Percentiles rank a stretch among this genome's conserved stretches.
phyloP scores from a whole-genome alignment of 2,329 filamentous ascomycete species.

The Pseudogymnoascus sp. region DNA sequence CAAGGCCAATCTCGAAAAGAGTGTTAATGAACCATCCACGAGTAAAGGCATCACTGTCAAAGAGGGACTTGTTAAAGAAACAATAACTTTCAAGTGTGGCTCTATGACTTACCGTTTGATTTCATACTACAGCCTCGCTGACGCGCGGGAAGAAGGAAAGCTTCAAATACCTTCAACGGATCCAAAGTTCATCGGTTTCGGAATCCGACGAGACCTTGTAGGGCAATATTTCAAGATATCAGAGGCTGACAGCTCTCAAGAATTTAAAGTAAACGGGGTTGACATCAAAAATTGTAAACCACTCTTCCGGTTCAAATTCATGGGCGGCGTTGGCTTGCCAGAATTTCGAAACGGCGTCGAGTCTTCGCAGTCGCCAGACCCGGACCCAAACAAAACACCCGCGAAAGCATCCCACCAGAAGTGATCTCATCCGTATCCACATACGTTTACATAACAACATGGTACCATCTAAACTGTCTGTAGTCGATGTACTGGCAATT shows the following conservation, averaged over 20 bases:
- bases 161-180: slow-evolving; percentile 53
- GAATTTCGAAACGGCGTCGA: neutral
- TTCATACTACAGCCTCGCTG: slow-evolving; percentile 77
- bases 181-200: slow-evolving; percentile 40
- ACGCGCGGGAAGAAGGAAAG: slow-evolving; percentile 54
- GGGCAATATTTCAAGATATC: neutral
- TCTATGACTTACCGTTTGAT: slow-evolving; percentile 78
- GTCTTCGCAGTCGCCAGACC: neutral
- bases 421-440: neutral
- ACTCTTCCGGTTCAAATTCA: neutral
- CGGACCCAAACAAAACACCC: neutral
- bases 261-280: neutral
- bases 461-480: too few relatives aligned
- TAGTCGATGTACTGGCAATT: too few relatives aligned
- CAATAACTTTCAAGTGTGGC: slow-evolving; percentile 69
- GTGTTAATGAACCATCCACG: slow-evolving; percentile 70
- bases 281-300: neutral
- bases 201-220: slow-evolving; percentile 47
- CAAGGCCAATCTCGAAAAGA: slow-evolving; percentile 17
- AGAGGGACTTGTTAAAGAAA: slow-evolving; percentile 82
- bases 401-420: neutral
- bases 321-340: neutral
- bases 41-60: slow-evolving; percentile 85
- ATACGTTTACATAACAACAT: too few relatives aligned
- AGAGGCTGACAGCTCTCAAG: neutral